A percentile compares a stretch with the other conserved stretches of the same genome.
Conservation (phyloP, 75 land plant genomes). For the Gnetum montanum region DNA sequence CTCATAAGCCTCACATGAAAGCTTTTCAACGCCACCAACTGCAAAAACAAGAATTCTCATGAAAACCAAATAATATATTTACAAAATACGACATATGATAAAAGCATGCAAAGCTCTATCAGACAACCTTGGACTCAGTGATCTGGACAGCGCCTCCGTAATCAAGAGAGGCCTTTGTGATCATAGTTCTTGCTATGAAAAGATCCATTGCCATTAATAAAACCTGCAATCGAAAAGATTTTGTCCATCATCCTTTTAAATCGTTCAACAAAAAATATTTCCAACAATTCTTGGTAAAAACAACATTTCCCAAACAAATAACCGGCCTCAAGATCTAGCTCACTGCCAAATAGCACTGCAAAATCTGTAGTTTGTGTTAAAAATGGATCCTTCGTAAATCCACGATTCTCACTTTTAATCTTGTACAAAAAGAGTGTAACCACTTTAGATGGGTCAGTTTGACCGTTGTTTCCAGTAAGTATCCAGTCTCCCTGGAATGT, state of each 20-base stretch:
- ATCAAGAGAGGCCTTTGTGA: conserved; percentile 73
- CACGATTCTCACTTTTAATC: conserved; percentile 64
- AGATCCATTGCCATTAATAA: conserved; percentile 95
- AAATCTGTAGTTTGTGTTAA: conserved; percentile 83
- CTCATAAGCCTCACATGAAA: conserved; percentile 99
- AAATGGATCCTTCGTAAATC: conserved; percentile 71
- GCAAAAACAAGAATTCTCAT: conserved; percentile 10
- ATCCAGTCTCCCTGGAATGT: conserved; percentile 94
- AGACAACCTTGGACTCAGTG: conserved; percentile 51
- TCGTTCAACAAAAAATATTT: too few species aligned
- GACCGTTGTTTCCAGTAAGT: conserved; percentile 42
- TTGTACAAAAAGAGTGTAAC: conserved; percentile 61
- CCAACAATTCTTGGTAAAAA: too few species aligned
- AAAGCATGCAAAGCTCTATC: background rate
- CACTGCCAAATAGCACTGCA: conserved; percentile 81
- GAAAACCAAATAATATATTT: conserved; percentile 3
- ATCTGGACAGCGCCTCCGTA: conserved; percentile 52
- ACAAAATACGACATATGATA: background rate
- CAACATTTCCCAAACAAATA: too few species aligned
- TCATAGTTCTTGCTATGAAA: conserved; percentile 91
- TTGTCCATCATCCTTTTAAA: too few species aligned
- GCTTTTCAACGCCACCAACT: conserved; percentile 74
- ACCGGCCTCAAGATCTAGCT: conserved; percentile 99
- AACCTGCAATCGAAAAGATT: conserved; percentile 70
- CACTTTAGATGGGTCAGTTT: conserved; percentile 14